Evolutionary conservation across 179 eudicot species (phyloP).

Genomic region (Beta lomatogona): DNA sequence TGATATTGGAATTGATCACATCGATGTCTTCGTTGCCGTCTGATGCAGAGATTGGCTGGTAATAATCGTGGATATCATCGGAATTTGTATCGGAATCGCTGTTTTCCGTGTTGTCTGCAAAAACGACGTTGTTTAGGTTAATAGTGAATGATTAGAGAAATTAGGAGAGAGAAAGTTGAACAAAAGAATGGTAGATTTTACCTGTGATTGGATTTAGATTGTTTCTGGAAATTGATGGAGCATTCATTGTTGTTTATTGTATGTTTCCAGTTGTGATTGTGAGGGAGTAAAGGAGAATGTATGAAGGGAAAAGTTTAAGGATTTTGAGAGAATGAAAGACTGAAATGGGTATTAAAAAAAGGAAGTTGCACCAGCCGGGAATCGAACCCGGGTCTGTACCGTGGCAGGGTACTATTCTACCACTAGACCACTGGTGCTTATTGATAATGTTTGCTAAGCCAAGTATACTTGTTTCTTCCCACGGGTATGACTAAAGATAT

Average conservation of each 20-base stretch:
- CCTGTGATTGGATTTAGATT: conserved; percentile 32
- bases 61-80: conserved; percentile 52
- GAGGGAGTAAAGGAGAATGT: not conserved
- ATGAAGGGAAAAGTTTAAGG: not conserved
- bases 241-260: conserved; percentile 35
- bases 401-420: conserved; percentile 87
- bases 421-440: conserved; percentile 72
- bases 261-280: not conserved
- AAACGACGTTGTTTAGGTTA: conserved; percentile 1
- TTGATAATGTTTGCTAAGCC: no score
- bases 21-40: conserved; percentile 26
- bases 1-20: conserved; percentile 17
- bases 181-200: not conserved
- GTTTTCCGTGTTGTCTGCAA: conserved; percentile 43
- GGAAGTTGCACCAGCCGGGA: conserved; percentile 56
- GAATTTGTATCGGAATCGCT: conserved; percentile 65
- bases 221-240: conserved; percentile 30
- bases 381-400: conserved; percentile 83
- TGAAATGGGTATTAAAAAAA: not conserved
- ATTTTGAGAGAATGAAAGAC: not conserved
- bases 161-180: not conserved
- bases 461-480: no score
- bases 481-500: no score
- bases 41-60: conserved; percentile 58
- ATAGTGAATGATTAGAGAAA: not conserved